These are phyloP conservation scores for Penicillium sp. DNA, from an alignment of 2,329 filamentous ascomycete genomes.

Conservation along the genomic window DNA sequence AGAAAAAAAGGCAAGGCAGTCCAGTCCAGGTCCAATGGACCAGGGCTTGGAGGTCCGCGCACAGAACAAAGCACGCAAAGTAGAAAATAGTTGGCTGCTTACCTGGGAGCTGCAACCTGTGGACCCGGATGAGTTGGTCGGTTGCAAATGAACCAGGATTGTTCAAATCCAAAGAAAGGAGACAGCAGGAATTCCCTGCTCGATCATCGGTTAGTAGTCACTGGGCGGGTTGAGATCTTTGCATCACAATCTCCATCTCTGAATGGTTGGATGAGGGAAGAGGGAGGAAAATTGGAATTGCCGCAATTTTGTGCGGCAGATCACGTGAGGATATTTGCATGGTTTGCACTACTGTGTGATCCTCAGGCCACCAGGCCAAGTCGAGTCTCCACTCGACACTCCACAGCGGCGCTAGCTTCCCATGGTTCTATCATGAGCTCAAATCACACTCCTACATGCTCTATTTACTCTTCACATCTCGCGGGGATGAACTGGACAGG, in stretches of 20 bases:
- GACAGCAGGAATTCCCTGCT: not conserved
- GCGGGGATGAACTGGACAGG: conserved; percentile 54
- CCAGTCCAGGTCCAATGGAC: not conserved
- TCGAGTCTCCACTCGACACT: not conserved
- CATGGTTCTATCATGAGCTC: conserved; percentile 3
- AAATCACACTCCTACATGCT: not conserved
- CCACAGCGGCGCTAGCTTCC: conserved; percentile 2
- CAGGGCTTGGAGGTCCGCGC: not conserved
- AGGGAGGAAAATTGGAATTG: conserved; percentile 9
- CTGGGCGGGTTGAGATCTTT: not conserved
- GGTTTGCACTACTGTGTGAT: conserved; percentile 8
- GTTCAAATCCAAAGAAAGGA: not conserved
- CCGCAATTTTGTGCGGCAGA: conserved; percentile 22
- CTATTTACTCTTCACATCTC: not conserved
- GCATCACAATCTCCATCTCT: not conserved
- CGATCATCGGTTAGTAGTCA: not conserved
- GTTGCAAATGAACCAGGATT: not conserved
- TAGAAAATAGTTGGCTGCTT: conserved; percentile 20
- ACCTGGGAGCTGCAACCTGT: conserved; percentile 16
- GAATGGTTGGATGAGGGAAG: conserved; percentile 1
- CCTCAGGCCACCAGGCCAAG: not conserved
- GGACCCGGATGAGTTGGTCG: conserved; percentile 15
- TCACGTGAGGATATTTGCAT: conserved; percentile 24
- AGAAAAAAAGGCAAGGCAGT: conserved; percentile 1
- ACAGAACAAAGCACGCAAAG: conserved; percentile 14